These are phyloP conservation scores for Phytopythium boreale DNA, from an alignment of 352 stramenopile genomes.

Conservation along the genomic window DNA sequence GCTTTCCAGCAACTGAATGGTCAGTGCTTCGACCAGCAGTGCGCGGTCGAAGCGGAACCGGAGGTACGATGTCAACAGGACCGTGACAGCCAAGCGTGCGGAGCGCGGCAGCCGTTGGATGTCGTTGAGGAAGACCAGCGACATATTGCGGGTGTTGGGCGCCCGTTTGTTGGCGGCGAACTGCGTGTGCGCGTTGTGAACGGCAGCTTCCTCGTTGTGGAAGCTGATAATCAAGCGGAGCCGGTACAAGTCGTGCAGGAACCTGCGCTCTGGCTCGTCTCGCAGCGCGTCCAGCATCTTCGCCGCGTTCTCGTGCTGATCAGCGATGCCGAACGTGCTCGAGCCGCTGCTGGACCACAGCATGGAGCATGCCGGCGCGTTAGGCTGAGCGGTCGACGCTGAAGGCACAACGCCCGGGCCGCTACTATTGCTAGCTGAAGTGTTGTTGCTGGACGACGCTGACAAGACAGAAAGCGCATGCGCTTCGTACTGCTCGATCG, in stretches of 20 bases:
- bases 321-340: not conserved
- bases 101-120: conserved; percentile 25
- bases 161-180: conserved; percentile 38
- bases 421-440: not conserved
- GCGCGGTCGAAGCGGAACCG: conserved; percentile 36
- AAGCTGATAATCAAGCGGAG: conserved; percentile 34
- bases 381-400: not conserved
- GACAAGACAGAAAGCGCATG: conserved; percentile 21
- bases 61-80: conserved; percentile 33
- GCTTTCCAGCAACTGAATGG: conserved; percentile 36
- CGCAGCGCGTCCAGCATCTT: conserved; percentile 10
- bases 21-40: conserved; percentile 44
- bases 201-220: conserved; percentile 38
- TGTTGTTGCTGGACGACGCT: not conserved
- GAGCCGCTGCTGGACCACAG: conserved; percentile 3
- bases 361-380: conserved; percentile 1
- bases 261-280: conserved; percentile 6
- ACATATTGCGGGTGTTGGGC: conserved; percentile 28
- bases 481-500: conserved; percentile 33
- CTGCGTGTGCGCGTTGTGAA: conserved; percentile 44
- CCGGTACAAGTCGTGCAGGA: conserved; percentile 31
- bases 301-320: conserved; percentile 8
- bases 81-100: conserved; percentile 28
- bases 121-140: conserved; percentile 26
- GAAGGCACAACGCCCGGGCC: not conserved